Evolutionary conservation across 495 filamentous ascomycete species (phyloP).

Genomic region (Penicillium macrosclerotiorum): DNA sequence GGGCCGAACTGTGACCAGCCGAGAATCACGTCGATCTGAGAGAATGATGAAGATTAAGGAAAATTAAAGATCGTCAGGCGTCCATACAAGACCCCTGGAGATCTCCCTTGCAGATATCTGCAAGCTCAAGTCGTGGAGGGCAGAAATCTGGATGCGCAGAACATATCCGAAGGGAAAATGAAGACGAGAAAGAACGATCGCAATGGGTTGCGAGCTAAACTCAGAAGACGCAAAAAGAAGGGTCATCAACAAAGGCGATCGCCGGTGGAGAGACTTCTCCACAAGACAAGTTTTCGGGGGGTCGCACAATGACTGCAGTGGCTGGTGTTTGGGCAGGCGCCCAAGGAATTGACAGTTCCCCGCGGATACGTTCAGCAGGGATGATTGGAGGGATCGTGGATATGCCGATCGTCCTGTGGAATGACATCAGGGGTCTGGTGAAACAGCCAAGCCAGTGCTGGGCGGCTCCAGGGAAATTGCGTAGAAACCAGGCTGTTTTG

Average conservation of each 20-base stretch:
- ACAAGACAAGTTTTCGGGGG: constrained; percentile 1
- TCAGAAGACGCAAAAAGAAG: constrained; percentile 9
- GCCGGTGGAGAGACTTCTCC: constrained; percentile 11
- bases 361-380: constrained; percentile 6
- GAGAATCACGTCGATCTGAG: neutral
- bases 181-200: neutral
- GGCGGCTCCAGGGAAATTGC: constrained; percentile 16
- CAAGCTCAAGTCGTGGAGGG: neutral
- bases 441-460: constrained; percentile 28
- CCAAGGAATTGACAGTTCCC: constrained; percentile 9
- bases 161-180: neutral
- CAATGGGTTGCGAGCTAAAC: neutral
- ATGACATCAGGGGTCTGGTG: constrained; percentile 48
- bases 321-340: constrained; percentile 21
- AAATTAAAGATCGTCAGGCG: constrained; percentile 2
- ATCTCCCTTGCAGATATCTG: neutral
- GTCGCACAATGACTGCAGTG: constrained; percentile 27
- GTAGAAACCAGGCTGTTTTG: neutral
- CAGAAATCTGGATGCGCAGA: neutral
- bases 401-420: constrained; percentile 25
- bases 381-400: constrained; percentile 27
- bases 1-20: neutral
- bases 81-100: neutral
- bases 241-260: constrained; percentile 16
- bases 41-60: constrained; percentile 1